phyloP scores from a whole-genome alignment of 2,329 filamentous ascomycete species.

The Aspergillus quadrilineatus region DNA sequence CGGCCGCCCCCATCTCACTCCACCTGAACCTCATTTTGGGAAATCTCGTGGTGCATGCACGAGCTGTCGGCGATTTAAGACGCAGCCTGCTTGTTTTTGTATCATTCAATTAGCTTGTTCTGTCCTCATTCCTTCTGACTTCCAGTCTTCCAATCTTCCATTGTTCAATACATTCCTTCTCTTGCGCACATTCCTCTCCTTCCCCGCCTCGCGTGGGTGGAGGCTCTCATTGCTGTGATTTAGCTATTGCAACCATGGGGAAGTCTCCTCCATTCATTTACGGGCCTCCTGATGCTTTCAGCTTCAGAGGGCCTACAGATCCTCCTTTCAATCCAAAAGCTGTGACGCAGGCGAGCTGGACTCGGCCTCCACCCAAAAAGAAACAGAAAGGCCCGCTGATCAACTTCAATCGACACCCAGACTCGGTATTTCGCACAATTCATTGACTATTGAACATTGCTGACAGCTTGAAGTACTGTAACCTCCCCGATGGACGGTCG shows the following conservation, averaged over 20 bases:
- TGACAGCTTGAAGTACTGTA: constrained; percentile 38
- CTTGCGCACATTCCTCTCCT: constrained; percentile 25
- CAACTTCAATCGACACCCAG: constrained; percentile 81
- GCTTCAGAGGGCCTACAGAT: constrained; percentile 53
- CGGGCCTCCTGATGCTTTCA: constrained; percentile 55
- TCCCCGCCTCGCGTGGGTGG: constrained; percentile 39
- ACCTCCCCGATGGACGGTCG: constrained; percentile 62
- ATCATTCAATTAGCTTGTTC: constrained; percentile 10
- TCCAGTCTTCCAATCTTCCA: constrained; percentile 18
- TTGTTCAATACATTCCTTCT: constrained; percentile 20
- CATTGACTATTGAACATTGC: not conserved
- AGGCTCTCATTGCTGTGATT: constrained; percentile 24
- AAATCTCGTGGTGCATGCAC: constrained; percentile 7
- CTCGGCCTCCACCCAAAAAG: constrained; percentile 58
- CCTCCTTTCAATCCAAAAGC: constrained; percentile 81
- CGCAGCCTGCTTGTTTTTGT: not conserved
- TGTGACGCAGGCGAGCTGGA: constrained; percentile 74
- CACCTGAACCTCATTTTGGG: not conserved
- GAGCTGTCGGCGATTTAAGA: constrained; percentile 7
- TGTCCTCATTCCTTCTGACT: not conserved
- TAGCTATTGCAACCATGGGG: constrained; percentile 44
- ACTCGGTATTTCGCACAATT: constrained; percentile 56
- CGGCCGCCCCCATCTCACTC: constrained; percentile 2
- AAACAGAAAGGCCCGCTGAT: constrained; percentile 74
- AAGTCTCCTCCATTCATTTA: constrained; percentile 72